Percentiles rank a stretch among this genome's conserved stretches.
These are phyloP conservation scores for Epichloe gansuensis DNA, from an alignment of 2,329 filamentous ascomycete species.

Conservation along the genomic window DNA sequence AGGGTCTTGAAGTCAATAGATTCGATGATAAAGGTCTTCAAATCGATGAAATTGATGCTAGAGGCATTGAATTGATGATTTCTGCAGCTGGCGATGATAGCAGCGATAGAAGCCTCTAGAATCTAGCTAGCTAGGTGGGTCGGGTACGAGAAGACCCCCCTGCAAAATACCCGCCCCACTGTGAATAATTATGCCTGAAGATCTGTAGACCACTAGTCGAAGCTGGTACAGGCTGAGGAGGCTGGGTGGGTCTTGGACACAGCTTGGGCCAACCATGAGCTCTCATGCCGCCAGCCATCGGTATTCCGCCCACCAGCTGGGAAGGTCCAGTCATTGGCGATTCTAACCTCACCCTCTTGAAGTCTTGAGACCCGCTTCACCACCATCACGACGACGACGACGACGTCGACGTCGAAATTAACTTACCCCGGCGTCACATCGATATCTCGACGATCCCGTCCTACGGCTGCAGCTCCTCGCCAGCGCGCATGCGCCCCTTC, in stretches of 20 bases:
- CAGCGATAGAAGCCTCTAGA: too few relatives aligned
- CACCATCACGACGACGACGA: background rate
- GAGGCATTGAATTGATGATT: too few relatives aligned
- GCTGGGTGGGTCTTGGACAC: background rate
- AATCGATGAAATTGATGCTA: too few relatives aligned
- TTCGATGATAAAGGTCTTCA: too few relatives aligned
- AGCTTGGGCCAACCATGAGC: slow-evolving; percentile 20
- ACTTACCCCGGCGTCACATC: background rate
- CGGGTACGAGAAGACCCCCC: too few relatives aligned
- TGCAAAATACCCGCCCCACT: too few relatives aligned
- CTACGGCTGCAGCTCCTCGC: slow-evolving; percentile 8
- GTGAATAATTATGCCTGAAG: too few relatives aligned
- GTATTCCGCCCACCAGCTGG: background rate
- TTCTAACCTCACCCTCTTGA: background rate
- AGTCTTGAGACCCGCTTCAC: background rate
- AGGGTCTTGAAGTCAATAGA: too few relatives aligned
- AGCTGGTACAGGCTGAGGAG: too few relatives aligned
- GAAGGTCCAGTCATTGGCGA: background rate
- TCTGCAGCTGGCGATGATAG: too few relatives aligned
- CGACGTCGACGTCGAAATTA: background rate
- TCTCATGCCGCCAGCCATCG: background rate
- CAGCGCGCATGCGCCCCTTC: slow-evolving; percentile 2
- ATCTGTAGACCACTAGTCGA: too few relatives aligned
- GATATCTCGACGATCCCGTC: slow-evolving; percentile 21
- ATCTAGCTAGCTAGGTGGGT: too few relatives aligned